Base-by-base conservation (phyloP, 305 asterid genomes). In the Fraxinus platypoda region DNA sequence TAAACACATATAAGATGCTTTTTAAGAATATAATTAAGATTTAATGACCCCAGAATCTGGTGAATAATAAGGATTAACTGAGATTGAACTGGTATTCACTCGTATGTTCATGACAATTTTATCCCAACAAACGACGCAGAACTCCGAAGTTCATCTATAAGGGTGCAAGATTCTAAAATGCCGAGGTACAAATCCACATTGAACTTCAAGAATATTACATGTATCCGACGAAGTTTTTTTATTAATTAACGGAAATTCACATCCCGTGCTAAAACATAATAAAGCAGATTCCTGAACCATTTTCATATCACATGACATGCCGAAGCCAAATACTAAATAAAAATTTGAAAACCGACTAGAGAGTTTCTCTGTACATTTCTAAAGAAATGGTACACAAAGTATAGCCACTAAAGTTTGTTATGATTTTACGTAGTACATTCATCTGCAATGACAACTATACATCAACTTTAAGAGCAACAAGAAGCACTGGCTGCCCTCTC, bases 401-500 rank as follows among this genome's bases (percentile, higher is more conserved):
- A 15, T 17, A 76, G 80, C 34, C 75, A 28, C 75, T 30, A 4
- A 70, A 70, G 25, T 70, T 28, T 23, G 62, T 72, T 54, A 43
- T 68, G 35, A 57, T 78, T 37, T 81, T 57, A 79, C 78, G 80
- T 62, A 35, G 77, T 81, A 81, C 57, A 49, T 41, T 77, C 43
- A 62, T 34, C 80, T 33, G 41, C 77, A 49, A 15, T 8, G n/a
- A 62, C 41, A 54, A 8, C 21, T 41, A 41, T 41, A 21, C 31
- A 41, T 43, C 13, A 41, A 70, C 41, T 80, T 77, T 85, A 93
- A 84, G 93, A 85, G 88, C 98, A 93, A 84, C 97, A 93, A 34
- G 97, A 92, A 59, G 87, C 87, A 74, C 78, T 15, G 19, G 89
- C 74, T 25, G 88, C 87, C 73, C 86, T 88, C 80, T 90, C 94